Base-by-base conservation (phyloP, 2,329 filamentous ascomycete genomes). In the Colletotrichum endophyticum region DNA sequence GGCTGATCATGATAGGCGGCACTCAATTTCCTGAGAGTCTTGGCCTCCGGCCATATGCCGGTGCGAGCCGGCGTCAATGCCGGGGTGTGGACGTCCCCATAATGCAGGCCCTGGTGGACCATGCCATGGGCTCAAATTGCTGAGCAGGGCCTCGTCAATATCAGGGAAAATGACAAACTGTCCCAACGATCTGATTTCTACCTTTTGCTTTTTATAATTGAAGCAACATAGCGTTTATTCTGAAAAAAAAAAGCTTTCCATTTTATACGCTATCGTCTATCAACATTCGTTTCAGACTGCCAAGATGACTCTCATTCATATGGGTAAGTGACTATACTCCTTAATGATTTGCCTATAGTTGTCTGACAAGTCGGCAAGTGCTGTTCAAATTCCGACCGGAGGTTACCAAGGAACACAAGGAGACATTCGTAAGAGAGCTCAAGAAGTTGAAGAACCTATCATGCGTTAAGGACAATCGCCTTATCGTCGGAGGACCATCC, bases 401-500 rank as follows among this genome's bases (percentile, higher is more conserved):
- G 49, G 80, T 86, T 2, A 80, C 81, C 3, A 62, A 81, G 27
- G 81, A 83, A 49, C 83, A 86, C 73, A 86, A 84, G 72, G 80
- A 83, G 5, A 83, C 78, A 7, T 88, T 88, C 67, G 82, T 87
- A 28, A 75, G 75, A 0, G 84, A 88, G 72, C 80, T 88, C 3
- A 87, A 85, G 67, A 84, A 84, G n/a, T 80, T 89, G 22, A 88
- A 87, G 66, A 67, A 78, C 6, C 80, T 88, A 8, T 76, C 85
- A 1, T 87, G 84, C 39, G 87, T 88, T 19, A 84, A 87, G 70
- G 79, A 84, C 39, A 81, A 84, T n/a, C 82, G 84, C 13, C 83
- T 88, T 2, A 76, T 87, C 2, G 87, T 88, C 4, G 87, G 87
- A 1, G 86, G 87, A 0, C 87, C 86, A 0, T 86, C 86, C 1